These are phyloP conservation scores for Hysterium pulicare DNA, from an alignment of 2,329 filamentous ascomycete species.

Conservation along the genomic window DNA sequence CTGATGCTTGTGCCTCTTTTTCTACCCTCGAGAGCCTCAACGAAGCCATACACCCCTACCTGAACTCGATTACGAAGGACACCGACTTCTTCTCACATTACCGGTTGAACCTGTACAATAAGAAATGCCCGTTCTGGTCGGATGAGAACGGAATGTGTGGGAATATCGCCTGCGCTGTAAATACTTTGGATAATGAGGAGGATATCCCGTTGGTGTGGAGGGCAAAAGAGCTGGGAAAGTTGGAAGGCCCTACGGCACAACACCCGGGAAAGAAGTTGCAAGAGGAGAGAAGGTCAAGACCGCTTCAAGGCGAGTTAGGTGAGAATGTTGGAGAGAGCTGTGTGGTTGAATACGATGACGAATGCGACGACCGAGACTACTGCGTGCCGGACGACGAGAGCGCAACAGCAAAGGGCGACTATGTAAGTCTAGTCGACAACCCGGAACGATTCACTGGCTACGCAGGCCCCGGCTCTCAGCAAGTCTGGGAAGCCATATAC, in stretches of 20 bases:
- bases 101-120: conserved; percentile 89
- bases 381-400: conserved; percentile 95
- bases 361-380: conserved; percentile 95
- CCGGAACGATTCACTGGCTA: conserved; percentile 96
- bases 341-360: conserved; percentile 94
- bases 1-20: conserved; percentile 93
- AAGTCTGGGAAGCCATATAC: conserved; percentile 97
- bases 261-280: conserved; percentile 78
- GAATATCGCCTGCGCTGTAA: conserved; percentile 93
- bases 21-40: conserved; percentile 85
- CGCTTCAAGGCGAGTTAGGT: conserved; percentile 78
- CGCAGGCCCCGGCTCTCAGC: conserved; percentile 74
- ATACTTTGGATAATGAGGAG: conserved; percentile 90
- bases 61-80: conserved; percentile 76
- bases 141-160: conserved; percentile 93
- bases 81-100: conserved; percentile 99
- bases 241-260: conserved; percentile 85
- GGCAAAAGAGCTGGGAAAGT: conserved; percentile 83
- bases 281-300: conserved; percentile 65
- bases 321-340: conserved; percentile 91
- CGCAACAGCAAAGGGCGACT: conserved; percentile 82
- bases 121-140: conserved; percentile 92
- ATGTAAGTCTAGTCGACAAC: conserved; percentile 90
- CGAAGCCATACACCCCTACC: conserved; percentile 66
- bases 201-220: conserved; percentile 92